Evolutionary conservation across 345 rosid genomes (phyloP).

Genomic region (Xanthoceras sorbifolium): DNA sequence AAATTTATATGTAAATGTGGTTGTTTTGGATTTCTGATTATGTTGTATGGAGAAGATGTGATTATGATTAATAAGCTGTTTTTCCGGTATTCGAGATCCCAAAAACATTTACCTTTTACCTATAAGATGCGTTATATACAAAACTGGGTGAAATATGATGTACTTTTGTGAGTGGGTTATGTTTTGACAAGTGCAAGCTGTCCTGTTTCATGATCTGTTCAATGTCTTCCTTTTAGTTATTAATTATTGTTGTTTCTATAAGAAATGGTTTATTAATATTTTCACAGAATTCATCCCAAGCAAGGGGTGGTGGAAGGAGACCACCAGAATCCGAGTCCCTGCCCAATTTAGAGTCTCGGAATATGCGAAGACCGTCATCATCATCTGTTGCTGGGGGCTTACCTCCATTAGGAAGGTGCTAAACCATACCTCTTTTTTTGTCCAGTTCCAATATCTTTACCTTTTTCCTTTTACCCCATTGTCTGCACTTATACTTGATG

Average conservation of each 20-base stretch:
- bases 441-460: neutral
- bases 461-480: neutral
- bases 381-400: slow-evolving; percentile 84
- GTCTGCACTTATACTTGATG: slow-evolving; percentile 9
- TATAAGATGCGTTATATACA: neutral
- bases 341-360: slow-evolving; percentile 63
- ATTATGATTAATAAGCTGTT: neutral
- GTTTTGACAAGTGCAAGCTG: slow-evolving; percentile 1
- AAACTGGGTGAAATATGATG: neutral
- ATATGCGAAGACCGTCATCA: slow-evolving; percentile 61
- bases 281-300: slow-evolving; percentile 64
- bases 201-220: neutral
- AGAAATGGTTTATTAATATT: slow-evolving; percentile 12
- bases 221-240: neutral
- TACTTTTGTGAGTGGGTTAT: neutral
- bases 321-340: slow-evolving; percentile 56
- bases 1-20: neutral
- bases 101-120: neutral
- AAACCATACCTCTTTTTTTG: slow-evolving; percentile 9
- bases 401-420: slow-evolving; percentile 90
- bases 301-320: slow-evolving; percentile 68
- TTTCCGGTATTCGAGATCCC: neutral
- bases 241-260: neutral
- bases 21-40: slow-evolving; percentile 4
- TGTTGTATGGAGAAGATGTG: neutral